Conservation (phyloP, 306 rosid species). For the Carpinus viminea region DNA sequence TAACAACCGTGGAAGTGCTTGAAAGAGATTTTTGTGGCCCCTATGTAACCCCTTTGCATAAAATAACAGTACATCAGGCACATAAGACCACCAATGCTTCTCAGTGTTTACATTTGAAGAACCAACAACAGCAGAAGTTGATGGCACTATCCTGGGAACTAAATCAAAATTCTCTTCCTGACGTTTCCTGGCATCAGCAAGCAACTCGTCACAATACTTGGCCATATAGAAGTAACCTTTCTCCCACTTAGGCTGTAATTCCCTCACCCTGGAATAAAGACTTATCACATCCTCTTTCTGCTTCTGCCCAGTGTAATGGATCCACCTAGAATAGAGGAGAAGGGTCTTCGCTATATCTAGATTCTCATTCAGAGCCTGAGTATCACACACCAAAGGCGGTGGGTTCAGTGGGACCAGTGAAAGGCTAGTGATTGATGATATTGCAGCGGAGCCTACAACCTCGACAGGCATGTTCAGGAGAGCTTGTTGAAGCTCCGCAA, state of each 20-base stretch:
- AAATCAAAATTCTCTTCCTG: constrained; percentile 77
- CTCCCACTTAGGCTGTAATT: constrained; percentile 95
- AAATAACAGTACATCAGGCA: constrained; percentile 85
- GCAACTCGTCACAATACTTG: constrained; percentile 88
- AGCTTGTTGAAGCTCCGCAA: constrained; percentile 83
- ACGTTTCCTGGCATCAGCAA: constrained; percentile 93
- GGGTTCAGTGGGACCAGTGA: constrained; percentile 73
- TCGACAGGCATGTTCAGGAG: constrained; percentile 84
- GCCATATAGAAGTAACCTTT: constrained; percentile 92
- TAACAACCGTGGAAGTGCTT: constrained; percentile 94
- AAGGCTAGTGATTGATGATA: constrained; percentile 89
- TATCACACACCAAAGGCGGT: constrained; percentile 53
- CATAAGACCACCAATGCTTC: constrained; percentile 83
- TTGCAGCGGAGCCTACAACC: constrained; percentile 70
- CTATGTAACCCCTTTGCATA: constrained; percentile 94
- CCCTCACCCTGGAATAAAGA: constrained; percentile 89
- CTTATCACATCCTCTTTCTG: constrained; percentile 88
- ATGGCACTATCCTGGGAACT: constrained; percentile 50
- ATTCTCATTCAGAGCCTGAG: constrained; percentile 73
- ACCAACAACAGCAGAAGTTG: constrained; percentile 53
- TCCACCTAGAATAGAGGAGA: constrained; percentile 95
- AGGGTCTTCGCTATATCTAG: constrained; percentile 81
- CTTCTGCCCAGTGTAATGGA: constrained; percentile 97
- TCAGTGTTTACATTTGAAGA: constrained; percentile 62
- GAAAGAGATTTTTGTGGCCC: constrained; percentile 97